Percentiles rank a stretch among this genome's conserved stretches.
phyloP scores from a whole-genome alignment of 2,329 filamentous ascomycete species.

The Atkinsonella hypoxylon region DNA sequence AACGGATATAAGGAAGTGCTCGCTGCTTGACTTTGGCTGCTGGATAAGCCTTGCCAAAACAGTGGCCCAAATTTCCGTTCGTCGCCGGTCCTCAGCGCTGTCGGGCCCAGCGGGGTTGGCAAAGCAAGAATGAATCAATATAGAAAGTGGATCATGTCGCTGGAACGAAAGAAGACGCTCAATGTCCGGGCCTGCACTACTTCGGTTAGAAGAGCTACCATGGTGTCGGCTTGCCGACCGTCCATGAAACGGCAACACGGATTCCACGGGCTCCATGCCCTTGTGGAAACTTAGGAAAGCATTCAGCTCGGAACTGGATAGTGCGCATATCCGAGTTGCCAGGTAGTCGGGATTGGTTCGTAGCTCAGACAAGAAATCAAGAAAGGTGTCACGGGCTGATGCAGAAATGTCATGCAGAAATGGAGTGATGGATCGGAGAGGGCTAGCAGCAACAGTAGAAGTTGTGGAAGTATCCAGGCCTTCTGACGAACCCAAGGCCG shows the following conservation, averaged over 20 bases:
- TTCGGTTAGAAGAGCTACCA: constrained; percentile 31
- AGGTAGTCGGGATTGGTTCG: constrained; percentile 82
- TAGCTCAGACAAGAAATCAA: constrained; percentile 70
- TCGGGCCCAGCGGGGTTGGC: constrained; percentile 74
- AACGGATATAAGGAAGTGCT: constrained; percentile 71
- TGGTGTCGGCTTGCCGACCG: constrained; percentile 34
- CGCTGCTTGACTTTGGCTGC: constrained; percentile 61
- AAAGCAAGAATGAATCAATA: constrained; percentile 79
- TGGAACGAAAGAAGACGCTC: constrained; percentile 82
- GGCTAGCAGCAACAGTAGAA: constrained; percentile 25
- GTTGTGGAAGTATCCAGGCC: constrained; percentile 35
- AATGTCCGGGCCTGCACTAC: constrained; percentile 47
- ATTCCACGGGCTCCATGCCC: constrained; percentile 69
- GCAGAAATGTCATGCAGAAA: constrained; percentile 65
- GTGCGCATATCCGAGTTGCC: constrained; percentile 64
- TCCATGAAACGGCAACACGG: constrained; percentile 61
- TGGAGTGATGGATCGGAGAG: constrained; percentile 33
- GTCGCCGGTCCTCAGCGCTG: constrained; percentile 66
- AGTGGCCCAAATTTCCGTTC: constrained; percentile 79
- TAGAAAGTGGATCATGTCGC: constrained; percentile 73
- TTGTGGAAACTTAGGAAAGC: constrained; percentile 69
- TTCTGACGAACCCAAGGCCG: constrained; percentile 31
- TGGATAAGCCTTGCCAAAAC: constrained; percentile 74
- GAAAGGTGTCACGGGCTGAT: constrained; percentile 60
- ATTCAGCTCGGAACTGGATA: constrained; percentile 66